Percentiles rank a stretch among this genome's conserved stretches.
Evolutionary conservation across 805 yeast species (phyloP).

Genomic region (Ogataea populi-albae): DNA sequence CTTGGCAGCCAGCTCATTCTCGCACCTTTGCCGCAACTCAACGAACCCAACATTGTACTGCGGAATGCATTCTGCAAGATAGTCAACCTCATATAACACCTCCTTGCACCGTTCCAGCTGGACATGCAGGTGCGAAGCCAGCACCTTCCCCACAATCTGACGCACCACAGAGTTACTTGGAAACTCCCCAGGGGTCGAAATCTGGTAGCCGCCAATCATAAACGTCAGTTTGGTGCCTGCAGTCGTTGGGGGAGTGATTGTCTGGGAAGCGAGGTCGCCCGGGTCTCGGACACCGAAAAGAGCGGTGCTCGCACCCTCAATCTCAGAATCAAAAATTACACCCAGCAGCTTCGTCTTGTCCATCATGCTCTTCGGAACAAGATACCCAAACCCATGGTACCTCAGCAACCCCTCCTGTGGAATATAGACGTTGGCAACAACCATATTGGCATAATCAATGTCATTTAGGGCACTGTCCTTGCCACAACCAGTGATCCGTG

Average conservation of each 20-base stretch:
- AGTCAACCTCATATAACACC: constrained; percentile 34
- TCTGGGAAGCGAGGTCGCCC: too few species aligned
- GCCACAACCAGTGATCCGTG: constrained; percentile 28
- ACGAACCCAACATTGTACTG: constrained; percentile 73
- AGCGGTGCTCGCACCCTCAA: constrained; percentile 51
- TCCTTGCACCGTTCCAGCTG: constrained; percentile 16
- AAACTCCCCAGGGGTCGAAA: constrained; percentile 14
- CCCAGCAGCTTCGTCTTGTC: constrained; percentile 64
- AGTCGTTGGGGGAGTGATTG: too few species aligned
- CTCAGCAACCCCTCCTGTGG: constrained; percentile 42
- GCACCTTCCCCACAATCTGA: constrained; percentile 22
- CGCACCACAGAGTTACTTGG: constrained; percentile 23
- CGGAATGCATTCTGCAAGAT: constrained; percentile 67
- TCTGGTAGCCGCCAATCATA: constrained; percentile 77
- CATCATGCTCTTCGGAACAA: constrained; percentile 60
- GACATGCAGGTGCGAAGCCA: constrained; percentile 19
- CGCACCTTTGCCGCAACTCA: constrained; percentile 37
- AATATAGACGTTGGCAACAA: constrained; percentile 67
- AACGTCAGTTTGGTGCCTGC: constrained; percentile 67
- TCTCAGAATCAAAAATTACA: constrained; percentile 85
- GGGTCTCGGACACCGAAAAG: too few species aligned
- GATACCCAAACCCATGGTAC: constrained; percentile 75
- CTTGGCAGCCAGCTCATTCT: constrained; percentile 30
- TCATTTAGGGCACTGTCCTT: constrained; percentile 16
- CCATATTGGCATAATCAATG: constrained; percentile 46